Conservation (phyloP, 2,329 filamentous ascomycete species). For the Colletotrichum filicis region DNA sequence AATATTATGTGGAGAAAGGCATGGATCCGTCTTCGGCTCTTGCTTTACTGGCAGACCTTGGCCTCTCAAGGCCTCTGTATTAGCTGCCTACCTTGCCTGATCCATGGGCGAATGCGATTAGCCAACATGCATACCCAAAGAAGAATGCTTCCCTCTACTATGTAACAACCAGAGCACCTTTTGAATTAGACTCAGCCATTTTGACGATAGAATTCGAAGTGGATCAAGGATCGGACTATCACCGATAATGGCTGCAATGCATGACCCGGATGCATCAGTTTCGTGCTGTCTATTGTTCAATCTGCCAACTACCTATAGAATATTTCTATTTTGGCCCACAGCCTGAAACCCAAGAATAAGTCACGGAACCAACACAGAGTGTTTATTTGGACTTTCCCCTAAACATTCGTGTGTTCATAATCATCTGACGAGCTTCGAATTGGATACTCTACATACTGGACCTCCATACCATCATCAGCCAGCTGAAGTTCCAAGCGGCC, state of each 20-base stretch:
- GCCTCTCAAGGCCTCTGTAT: neutral
- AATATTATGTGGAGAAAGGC: conserved; percentile 15
- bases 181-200: too few relatives aligned
- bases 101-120: too few relatives aligned
- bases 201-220: too few relatives aligned
- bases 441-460: conserved; percentile 28
- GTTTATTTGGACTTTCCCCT: neutral
- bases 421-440: conserved; percentile 10
- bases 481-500: conserved; percentile 2
- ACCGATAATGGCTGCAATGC: too few relatives aligned
- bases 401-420: neutral
- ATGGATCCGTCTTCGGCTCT: conserved; percentile 20
- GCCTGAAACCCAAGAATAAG: neutral
- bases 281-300: too few relatives aligned
- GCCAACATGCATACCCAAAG: too few relatives aligned
- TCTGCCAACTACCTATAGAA: neutral
- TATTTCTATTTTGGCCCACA: neutral
- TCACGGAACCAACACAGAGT: neutral
- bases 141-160: too few relatives aligned
- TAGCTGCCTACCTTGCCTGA: too few relatives aligned
- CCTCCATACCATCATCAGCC: neutral
- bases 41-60: neutral
- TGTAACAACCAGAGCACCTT: too few relatives aligned
- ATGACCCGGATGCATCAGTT: too few relatives aligned
- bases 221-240: too few relatives aligned